Evolutionary conservation across 495 filamentous ascomycete genomes (phyloP).

Genomic region (Barbatosphaeria neglecta): DNA sequence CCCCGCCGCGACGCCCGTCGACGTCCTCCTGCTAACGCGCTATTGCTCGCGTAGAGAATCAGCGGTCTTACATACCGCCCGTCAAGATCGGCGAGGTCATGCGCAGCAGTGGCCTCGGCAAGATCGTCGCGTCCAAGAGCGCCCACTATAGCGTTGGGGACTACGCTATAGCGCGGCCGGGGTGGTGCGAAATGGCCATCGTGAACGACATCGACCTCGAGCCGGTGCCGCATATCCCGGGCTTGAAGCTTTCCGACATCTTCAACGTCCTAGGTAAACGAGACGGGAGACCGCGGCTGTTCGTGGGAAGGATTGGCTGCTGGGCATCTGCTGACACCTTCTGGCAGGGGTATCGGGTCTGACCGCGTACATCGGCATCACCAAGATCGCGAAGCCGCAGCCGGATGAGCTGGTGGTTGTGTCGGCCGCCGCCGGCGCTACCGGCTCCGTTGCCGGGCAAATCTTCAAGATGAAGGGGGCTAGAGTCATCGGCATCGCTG

Average conservation of each 20-base stretch:
- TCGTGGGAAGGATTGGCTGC: not conserved
- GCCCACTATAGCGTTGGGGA: constrained; percentile 39
- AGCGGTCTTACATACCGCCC: constrained; percentile 55
- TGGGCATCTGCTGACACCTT: constrained; percentile 1
- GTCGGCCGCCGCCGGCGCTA: constrained; percentile 59
- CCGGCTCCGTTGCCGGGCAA: constrained; percentile 57
- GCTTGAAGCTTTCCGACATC: constrained; percentile 42
- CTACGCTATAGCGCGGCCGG: constrained; percentile 35
- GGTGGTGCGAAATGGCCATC: constrained; percentile 55
- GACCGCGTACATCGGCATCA: constrained; percentile 59
- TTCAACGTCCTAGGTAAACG: constrained; percentile 42
- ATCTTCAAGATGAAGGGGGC: constrained; percentile 54
- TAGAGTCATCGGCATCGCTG: constrained; percentile 50
- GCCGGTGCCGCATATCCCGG: constrained; percentile 32
- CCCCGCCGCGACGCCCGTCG: not conserved
- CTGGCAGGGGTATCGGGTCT: constrained; percentile 36
- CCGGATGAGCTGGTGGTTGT: constrained; percentile 54
- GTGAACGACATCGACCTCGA: constrained; percentile 30
- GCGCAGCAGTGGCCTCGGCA: constrained; percentile 46
- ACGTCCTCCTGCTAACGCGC: constrained; percentile 28
- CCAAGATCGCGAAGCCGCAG: constrained; percentile 44
- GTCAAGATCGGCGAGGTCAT: constrained; percentile 52
- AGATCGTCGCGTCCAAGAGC: constrained; percentile 32
- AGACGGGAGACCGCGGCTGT: not conserved
- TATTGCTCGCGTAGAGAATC: too few species aligned